A percentile compares a stretch with the other conserved stretches of the same genome.
These are phyloP conservation scores for Fusarium coffeatum DNA, from an alignment of 2,329 filamentous ascomycete genomes.

Conservation along the genomic window DNA sequence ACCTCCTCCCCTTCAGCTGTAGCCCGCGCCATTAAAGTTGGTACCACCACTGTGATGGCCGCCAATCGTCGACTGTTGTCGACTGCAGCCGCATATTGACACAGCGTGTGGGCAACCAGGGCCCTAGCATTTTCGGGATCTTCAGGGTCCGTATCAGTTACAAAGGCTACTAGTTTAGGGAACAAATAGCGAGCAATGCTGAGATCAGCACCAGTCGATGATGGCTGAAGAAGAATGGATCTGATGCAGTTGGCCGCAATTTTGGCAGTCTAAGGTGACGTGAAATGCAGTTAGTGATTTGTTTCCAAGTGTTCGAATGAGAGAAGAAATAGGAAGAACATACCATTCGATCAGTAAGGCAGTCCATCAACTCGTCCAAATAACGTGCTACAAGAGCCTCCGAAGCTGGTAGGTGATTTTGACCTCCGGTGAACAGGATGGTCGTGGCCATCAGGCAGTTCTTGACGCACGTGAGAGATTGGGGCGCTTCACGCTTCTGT, in stretches of 20 bases:
- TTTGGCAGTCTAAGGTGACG: constrained; percentile 73
- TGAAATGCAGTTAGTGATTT: constrained; percentile 25
- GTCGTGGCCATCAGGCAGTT: constrained; percentile 91
- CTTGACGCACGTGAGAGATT: constrained; percentile 88
- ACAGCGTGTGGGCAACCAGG: constrained; percentile 79
- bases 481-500: constrained; percentile 78
- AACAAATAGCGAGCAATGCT: constrained; percentile 80
- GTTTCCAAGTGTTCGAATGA: not conserved
- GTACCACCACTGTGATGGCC: constrained; percentile 81
- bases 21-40: constrained; percentile 79
- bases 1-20: constrained; percentile 69
- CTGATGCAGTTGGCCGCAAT: constrained; percentile 91
- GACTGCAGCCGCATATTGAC: constrained; percentile 71
- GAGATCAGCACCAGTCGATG: constrained; percentile 73
- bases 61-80: constrained; percentile 61
- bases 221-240: constrained; percentile 78
- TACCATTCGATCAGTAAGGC: constrained; percentile 82
- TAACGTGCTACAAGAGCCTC: constrained; percentile 82
- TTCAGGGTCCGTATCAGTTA: constrained; percentile 75
- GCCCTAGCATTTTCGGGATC: constrained; percentile 82
- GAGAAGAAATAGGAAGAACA: constrained; percentile 49
- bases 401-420: constrained; percentile 76
- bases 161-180: constrained; percentile 80
- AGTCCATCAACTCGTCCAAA: constrained; percentile 85
- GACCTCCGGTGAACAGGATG: constrained; percentile 85